Evolutionary conservation across 768 basidiomycete species (phyloP), one percentile per base, ranked within the genome.

Genomic region (Agaricus subrufescens): DNA sequence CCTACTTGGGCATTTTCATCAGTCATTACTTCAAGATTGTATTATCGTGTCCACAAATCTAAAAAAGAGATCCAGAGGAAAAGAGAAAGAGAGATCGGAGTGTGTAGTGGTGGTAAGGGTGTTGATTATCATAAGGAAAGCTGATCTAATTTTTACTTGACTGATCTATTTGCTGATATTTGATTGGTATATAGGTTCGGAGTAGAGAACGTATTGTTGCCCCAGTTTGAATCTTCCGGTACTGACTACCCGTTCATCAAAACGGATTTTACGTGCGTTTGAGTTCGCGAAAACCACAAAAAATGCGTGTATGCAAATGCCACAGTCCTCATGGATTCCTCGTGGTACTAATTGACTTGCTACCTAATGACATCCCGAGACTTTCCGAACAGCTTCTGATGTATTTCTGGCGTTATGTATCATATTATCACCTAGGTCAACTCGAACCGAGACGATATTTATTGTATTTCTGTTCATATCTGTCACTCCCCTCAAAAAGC

Each of bases 1-100:
- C 47, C 54, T 8, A 11, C 23, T 14, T 56, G 54, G 54, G 54
- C 47, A 10, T 40, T 56, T 27, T 56, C 23, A 12, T 56, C 54
- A 2, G 29, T 56, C 39, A 49, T 56, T 40, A 49, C 47, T 10
- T 56, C 54, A 9, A 49, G 54, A 19, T 26, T 56, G 5, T 56
- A 49, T 27, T 56, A 39, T 34, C 47, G 47, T 15, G 54, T 56
- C 8, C 49, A 25, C 43, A 42, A 43, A 12, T 31, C 54, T 5
- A 23, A 40, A 40, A 46, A 38, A 25, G 38, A 26, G 43, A 37
- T 4, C 9, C 11, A 2, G 7, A 34, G 34, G 11, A 34, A 11
- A 8, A 34, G 34, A 34, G 31, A 37, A 25, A 25, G 12, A 7
- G 26, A 53, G 31, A 19, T 46, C 14, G 9, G 14, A 15, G 11